Evolutionary conservation across 2,329 filamentous ascomycete species (phyloP).

Genomic region (Microcera coccophila): DNA sequence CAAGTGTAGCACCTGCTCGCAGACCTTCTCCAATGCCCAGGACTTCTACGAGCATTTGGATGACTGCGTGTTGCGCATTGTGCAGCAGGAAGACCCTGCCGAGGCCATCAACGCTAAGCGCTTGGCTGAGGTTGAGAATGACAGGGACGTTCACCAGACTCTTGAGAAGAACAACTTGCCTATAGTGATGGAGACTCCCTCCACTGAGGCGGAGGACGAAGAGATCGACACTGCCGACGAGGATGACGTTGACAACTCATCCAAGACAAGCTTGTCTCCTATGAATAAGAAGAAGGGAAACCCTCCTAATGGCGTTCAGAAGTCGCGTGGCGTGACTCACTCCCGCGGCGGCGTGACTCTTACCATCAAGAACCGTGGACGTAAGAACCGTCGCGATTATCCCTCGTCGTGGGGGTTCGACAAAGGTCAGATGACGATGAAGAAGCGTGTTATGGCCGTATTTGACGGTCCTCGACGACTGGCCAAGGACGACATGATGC

Average conservation of each 20-base stretch:
- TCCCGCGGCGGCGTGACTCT: constrained; percentile 68
- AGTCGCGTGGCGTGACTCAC: constrained; percentile 71
- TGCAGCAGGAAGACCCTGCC: constrained; percentile 66
- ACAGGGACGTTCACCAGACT: constrained; percentile 58
- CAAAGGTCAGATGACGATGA: constrained; percentile 93
- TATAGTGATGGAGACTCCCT: constrained; percentile 37
- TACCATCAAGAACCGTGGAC: constrained; percentile 58
- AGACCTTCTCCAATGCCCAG: constrained; percentile 86
- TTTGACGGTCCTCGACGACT: constrained; percentile 85
- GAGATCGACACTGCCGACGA: constrained; percentile 52
- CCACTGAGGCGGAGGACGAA: constrained; percentile 51
- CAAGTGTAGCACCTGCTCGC: constrained; percentile 92
- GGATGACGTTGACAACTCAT: constrained; percentile 41
- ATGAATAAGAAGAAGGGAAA: constrained; percentile 54
- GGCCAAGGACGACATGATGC: constrained; percentile 99
- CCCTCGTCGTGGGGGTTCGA: constrained; percentile 91
- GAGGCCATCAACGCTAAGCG: constrained; percentile 66
- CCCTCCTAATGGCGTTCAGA: constrained; percentile 55
- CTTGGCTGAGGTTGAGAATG: constrained; percentile 62
- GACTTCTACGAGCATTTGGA: constrained; percentile 98
- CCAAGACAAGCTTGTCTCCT: constrained; percentile 44
- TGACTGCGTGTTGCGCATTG: constrained; percentile 67
- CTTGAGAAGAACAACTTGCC: constrained; percentile 61
- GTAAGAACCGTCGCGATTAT: constrained; percentile 91
- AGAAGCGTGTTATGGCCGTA: constrained; percentile 90